These are phyloP conservation scores for Vitis hybrid DNA, from an alignment of 177 flowering plant species.

Conservation along the genomic window DNA sequence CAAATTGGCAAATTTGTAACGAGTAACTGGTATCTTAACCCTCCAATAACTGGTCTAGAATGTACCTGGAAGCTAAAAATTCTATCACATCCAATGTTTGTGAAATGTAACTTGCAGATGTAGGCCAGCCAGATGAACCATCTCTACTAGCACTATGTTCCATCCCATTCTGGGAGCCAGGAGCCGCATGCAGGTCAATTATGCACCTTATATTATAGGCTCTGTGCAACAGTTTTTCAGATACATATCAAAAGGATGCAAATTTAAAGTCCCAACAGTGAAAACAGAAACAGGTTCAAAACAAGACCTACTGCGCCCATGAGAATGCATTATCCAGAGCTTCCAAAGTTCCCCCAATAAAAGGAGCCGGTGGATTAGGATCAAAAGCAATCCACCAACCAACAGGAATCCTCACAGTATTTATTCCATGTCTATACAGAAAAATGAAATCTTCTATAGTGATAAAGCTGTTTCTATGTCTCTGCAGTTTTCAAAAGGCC, in stretches of 20 bases:
- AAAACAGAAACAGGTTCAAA: slow-evolving; percentile 12
- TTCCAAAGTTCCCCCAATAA: slow-evolving; percentile 64
- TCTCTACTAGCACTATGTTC: slow-evolving; percentile 93
- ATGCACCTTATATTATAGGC: slow-evolving; percentile 66
- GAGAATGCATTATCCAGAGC: slow-evolving; percentile 85
- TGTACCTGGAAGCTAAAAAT: slow-evolving; percentile 78
- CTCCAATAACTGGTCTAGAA: neutral
- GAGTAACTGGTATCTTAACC: neutral
- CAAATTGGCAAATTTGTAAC: too few relatives aligned
- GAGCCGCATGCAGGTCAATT: slow-evolving; percentile 94
- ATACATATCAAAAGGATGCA: neutral
- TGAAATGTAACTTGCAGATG: slow-evolving; percentile 48
- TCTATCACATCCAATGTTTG: slow-evolving; percentile 72
- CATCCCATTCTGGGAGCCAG: slow-evolving; percentile 94
- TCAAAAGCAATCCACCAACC: slow-evolving; percentile 97
- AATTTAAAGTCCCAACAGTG: neutral
- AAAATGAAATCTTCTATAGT: slow-evolving; percentile 67
- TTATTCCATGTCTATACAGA: slow-evolving; percentile 64
- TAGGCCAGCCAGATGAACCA: slow-evolving; percentile 75
- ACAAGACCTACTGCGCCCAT: slow-evolving; percentile 83
- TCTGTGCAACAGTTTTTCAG: slow-evolving; percentile 39
- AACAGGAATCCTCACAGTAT: slow-evolving; percentile 87
- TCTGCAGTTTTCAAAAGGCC: slow-evolving; percentile 41
- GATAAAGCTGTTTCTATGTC: slow-evolving; percentile 60
- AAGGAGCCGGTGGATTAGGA: slow-evolving; percentile 85